Evolutionary conservation across 73 alveolate species (phyloP).

Genomic region (Paramecium sonneborni): DNA sequence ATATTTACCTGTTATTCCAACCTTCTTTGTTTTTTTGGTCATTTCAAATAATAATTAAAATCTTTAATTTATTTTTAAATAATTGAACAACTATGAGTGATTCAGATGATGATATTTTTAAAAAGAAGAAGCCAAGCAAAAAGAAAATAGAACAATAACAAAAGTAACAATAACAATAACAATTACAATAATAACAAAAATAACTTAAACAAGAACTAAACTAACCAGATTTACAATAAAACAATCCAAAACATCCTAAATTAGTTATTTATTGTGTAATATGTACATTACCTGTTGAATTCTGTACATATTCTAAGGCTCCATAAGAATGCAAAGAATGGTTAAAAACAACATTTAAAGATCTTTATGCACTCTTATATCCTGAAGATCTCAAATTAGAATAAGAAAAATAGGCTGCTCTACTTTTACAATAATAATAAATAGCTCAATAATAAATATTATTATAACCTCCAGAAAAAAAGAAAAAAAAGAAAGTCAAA

Average conservation of each 20-base stretch:
- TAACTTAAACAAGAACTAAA: background rate
- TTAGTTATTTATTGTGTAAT: conserved; percentile 6
- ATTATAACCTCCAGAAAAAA: background rate
- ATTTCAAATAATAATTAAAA: conserved; percentile 31
- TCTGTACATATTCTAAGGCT: background rate
- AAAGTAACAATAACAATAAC: background rate
- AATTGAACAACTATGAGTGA: conserved; percentile 43
- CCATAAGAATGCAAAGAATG: background rate
- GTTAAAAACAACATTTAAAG: background rate
- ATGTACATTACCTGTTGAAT: conserved; percentile 47
- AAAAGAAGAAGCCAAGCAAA: conserved; percentile 35
- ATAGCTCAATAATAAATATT: background rate
- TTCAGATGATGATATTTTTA: conserved; percentile 28
- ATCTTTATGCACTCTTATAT: background rate
- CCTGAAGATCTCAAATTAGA: background rate
- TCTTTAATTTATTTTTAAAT: conserved; percentile 46
- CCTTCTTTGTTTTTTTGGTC: conserved; percentile 96
- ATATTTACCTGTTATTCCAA: conserved; percentile 96
- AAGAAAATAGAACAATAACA: background rate
- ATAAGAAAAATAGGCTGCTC: background rate
- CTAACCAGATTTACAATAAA: background rate
- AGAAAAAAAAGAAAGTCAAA: background rate
- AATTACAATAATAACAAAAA: background rate
- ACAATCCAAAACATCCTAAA: conserved; percentile 1
- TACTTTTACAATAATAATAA: background rate